Evolutionary conservation across 768 basidiomycete genomes (phyloP), one percentile per base, ranked within the genome.

Genomic region (Boletus barrowsii): DNA sequence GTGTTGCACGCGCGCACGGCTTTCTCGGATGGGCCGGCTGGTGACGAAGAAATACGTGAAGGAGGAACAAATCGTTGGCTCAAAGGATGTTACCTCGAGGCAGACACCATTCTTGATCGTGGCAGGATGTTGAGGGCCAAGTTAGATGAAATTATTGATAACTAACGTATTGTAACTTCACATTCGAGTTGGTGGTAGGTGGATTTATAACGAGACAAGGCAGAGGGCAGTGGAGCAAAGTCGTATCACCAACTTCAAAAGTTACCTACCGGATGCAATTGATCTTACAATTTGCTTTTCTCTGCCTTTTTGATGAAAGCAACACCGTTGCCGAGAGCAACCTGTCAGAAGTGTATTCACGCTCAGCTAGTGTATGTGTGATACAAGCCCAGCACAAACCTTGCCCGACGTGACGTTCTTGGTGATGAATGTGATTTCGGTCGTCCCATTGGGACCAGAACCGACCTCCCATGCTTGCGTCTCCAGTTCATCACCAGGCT

Each of bases 1-100:
- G 83, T 96, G 4, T 68, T 98, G 55, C 96, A 99, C 68, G 93
- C 90, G 0, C 75, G 96, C 22, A 88, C 86, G 1, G 86, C 84
- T 13, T 98, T 98, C 65, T 51, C 62, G n/a, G 74, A 79, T 35
- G 55, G 45, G 43, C 22, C 54, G 26, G 64, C 61, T 49, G 70
- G 66, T 15, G 74, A 63, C 6, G 55, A 54, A 29, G 70, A 65
- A 11, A 68, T 58, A 33, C 68, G 62, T 17, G 76, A 80, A 26
- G 81, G 79, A 33, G 80, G 80, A 52, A 71, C 81, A 18, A 84
- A 79, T 61, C 73, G 95, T 49, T 97, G 95, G 95, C 72, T 98
- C 50, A 97, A 97, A 72, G 95, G 96, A 22, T 90, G 80, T 67
- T 96, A 81, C 75, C 65, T 90, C 3, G 87, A 89, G 64, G 83